Evolutionary conservation across 768 basidiomycete genomes (phyloP).

Genomic region (Lentinula aciculospora): DNA sequence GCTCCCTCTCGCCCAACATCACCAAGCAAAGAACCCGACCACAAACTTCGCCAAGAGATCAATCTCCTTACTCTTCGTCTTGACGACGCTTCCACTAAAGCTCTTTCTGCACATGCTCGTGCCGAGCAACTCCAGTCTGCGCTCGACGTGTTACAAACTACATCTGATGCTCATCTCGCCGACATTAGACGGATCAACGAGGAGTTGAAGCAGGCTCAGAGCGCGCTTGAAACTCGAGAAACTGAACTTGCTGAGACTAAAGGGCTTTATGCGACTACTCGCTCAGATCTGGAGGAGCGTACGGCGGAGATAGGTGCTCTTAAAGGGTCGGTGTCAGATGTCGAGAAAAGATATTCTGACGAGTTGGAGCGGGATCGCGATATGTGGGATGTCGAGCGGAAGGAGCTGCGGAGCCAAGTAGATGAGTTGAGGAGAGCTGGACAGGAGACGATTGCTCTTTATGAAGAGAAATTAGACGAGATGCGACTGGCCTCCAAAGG

Average conservation of each 20-base stretch:
- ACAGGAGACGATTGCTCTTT: conserved; percentile 94
- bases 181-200: background rate
- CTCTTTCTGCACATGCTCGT: conserved; percentile 1
- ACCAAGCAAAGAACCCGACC: background rate
- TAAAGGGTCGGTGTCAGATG: conserved; percentile 43
- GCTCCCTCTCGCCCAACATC: background rate
- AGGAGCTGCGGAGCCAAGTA: conserved; percentile 66
- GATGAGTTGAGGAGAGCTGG: conserved; percentile 86
- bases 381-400: conserved; percentile 45
- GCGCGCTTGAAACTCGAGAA: background rate
- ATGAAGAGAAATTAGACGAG: conserved; percentile 82
- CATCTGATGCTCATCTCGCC: background rate
- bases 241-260: conserved; percentile 24
- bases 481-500: conserved; percentile 51
- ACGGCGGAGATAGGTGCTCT: conserved; percentile 50
- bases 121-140: background rate
- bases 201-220: background rate
- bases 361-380: conserved; percentile 27
- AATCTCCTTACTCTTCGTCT: conserved; percentile 1
- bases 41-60: background rate
- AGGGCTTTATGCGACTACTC: background rate
- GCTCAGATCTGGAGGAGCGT: conserved; percentile 43
- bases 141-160: background rate
- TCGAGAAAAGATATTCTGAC: conserved; percentile 38
- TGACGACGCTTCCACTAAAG: conserved; percentile 1